These are phyloP conservation scores for Chaetomiaceae sp. DNA, from an alignment of 2,329 filamentous ascomycete genomes.

Conservation along the genomic window DNA sequence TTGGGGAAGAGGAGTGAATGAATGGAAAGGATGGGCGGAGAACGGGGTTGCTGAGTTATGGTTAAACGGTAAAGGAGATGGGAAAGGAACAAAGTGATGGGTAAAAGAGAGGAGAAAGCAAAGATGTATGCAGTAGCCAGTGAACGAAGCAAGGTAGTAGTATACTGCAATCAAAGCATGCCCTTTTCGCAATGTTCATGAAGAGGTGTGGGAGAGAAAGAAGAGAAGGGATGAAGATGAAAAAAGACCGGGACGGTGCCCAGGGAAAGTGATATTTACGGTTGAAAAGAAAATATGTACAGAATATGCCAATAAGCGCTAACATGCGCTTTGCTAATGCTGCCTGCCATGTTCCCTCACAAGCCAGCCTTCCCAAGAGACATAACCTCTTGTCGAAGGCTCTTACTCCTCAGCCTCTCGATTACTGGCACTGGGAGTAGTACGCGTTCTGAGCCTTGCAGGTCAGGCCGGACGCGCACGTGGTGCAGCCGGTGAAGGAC, in stretches of 20 bases:
- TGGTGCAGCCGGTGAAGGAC: conserved; percentile 18
- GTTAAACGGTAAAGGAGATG: not conserved
- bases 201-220: too few species aligned
- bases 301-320: not conserved
- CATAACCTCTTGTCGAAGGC: not conserved
- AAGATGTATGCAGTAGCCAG: too few species aligned
- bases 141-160: too few species aligned
- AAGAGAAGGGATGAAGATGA: too few species aligned
- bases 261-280: too few species aligned
- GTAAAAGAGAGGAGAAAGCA: too few species aligned
- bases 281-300: not conserved
- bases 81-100: not conserved
- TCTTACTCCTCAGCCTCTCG: not conserved
- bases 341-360: not conserved
- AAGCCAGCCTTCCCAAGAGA: not conserved
- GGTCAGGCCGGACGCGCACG: conserved; percentile 15
- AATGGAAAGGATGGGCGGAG: too few species aligned
- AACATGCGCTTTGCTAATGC: not conserved
- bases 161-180: too few species aligned
- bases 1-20: conserved; percentile 48
- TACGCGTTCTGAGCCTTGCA: conserved; percentile 22
- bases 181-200: too few species aligned
- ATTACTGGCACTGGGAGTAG: conserved; percentile 22
- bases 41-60: not conserved
- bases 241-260: too few species aligned